Percentiles rank a stretch among this genome's conserved stretches.
Conservation (phyloP, 306 rosid species). For the Cicer cuneatum region DNA sequence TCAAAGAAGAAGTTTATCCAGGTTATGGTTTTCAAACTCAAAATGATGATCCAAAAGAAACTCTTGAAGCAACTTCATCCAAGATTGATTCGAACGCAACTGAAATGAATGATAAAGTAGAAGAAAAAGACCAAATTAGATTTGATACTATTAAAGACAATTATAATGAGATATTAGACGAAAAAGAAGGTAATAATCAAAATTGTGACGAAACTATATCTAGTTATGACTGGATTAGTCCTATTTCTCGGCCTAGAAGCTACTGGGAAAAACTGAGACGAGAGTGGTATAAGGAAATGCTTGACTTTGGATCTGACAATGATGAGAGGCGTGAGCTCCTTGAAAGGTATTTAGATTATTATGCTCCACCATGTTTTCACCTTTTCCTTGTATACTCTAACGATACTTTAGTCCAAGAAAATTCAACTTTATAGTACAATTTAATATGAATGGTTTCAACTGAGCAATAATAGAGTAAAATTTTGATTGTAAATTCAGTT, state of each 20-base stretch:
- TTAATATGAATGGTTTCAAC: no score
- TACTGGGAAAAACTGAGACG: conserved; percentile 80
- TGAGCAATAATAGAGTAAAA: not conserved
- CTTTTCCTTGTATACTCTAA: not conserved
- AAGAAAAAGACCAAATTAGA: conserved; percentile 31
- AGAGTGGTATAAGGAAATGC: conserved; percentile 80
- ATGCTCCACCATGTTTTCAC: not conserved
- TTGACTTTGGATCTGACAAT: conserved; percentile 59
- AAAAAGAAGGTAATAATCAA: conserved; percentile 45
- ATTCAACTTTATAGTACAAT: no score
- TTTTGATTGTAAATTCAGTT: not conserved
- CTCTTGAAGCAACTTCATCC: conserved; percentile 25
- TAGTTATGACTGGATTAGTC: conserved; percentile 65
- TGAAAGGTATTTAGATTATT: conserved; percentile 57
- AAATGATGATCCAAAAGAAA: conserved; percentile 44
- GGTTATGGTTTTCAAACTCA: conserved; percentile 41
- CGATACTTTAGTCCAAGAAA: not conserved
- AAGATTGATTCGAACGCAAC: conserved; percentile 49
- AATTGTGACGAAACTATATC: conserved; percentile 42
- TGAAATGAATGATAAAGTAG: conserved; percentile 43
- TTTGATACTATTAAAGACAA: conserved; percentile 20
- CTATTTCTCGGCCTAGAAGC: conserved; percentile 83
- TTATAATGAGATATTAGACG: conserved; percentile 49
- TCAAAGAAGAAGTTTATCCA: conserved; percentile 28
- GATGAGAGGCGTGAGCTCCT: conserved; percentile 71